Conservation (phyloP, 768 basidiomycete genomes). For the Hypsizygus marmoreus region DNA sequence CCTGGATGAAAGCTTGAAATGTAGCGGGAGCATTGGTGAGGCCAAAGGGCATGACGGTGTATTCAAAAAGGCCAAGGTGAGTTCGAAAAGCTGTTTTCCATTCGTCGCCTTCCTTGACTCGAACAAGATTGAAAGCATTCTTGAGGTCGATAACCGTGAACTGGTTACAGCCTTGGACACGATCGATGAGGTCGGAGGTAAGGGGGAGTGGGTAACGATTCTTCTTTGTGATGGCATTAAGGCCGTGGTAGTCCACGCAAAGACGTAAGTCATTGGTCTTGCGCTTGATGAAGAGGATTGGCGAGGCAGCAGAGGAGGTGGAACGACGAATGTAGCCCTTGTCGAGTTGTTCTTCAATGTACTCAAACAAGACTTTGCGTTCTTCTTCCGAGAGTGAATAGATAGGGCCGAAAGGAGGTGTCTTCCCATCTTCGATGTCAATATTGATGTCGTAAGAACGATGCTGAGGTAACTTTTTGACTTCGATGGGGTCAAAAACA, state of each 20-base stretch:
- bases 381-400: conserved; percentile 34
- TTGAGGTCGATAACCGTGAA: conserved; percentile 39
- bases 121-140: conserved; percentile 36
- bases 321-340: conserved; percentile 38
- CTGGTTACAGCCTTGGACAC: conserved; percentile 24
- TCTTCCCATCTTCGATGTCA: conserved; percentile 30
- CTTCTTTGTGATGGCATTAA: conserved; percentile 30
- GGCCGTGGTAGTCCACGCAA: conserved; percentile 32
- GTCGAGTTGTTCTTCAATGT: conserved; percentile 35
- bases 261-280: conserved; percentile 35
- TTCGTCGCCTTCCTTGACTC: conserved; percentile 39
- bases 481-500: conserved; percentile 24
- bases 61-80: conserved; percentile 38
- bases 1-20: conserved; percentile 46
- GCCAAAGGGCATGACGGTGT: conserved; percentile 36
- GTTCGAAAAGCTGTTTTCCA: conserved; percentile 46
- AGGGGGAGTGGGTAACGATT: conserved; percentile 30
- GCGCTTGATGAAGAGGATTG: conserved; percentile 33
- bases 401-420: conserved; percentile 34
- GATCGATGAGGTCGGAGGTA: conserved; percentile 29
- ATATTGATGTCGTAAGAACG: conserved; percentile 36
- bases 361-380: conserved; percentile 32
- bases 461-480: conserved; percentile 32
- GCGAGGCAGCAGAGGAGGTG: conserved; percentile 29
- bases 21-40: conserved; percentile 40